Evolutionary conservation across 306 rosid species (phyloP).

Genomic region (Vicia villosa): DNA sequence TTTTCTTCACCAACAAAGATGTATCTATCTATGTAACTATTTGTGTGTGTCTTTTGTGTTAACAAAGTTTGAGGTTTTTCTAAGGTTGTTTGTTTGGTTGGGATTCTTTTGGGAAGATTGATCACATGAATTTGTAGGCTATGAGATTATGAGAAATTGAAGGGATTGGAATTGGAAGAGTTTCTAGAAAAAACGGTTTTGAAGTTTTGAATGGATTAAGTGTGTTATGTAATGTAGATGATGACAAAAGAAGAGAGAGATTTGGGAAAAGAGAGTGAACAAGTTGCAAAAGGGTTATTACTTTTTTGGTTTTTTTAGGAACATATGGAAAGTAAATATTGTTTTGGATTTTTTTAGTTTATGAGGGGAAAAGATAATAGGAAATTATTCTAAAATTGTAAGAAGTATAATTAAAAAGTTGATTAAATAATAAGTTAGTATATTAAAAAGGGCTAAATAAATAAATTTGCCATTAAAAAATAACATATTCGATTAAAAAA

Average conservation of each 20-base stretch:
- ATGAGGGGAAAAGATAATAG: neutral
- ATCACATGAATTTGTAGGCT: neutral
- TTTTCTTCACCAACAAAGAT: conserved; percentile 35
- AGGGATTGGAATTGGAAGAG: conserved; percentile 1
- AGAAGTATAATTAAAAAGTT: too few relatives aligned
- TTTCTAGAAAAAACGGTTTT: conserved; percentile 8
- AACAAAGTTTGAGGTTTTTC: conserved; percentile 12
- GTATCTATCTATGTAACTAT: neutral
- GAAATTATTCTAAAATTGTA: neutral
- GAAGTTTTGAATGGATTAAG: neutral
- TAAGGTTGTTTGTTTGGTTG: neutral
- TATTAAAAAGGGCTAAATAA: too few relatives aligned
- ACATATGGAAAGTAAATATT: neutral
- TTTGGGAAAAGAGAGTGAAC: neutral
- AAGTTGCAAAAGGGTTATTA: conserved; percentile 3
- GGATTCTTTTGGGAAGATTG: neutral
- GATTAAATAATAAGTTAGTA: too few relatives aligned
- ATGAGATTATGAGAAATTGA: neutral
- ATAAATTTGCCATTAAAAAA: too few relatives aligned
- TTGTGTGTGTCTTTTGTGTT: neutral
- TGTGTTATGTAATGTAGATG: conserved; percentile 5
- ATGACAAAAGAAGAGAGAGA: neutral
- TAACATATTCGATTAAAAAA: too few relatives aligned
- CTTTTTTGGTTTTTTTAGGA: neutral
- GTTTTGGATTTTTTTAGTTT: neutral